Evolutionary conservation across 31 red algal species (phyloP), one percentile per base, ranked within the genome.

Genomic region (Odonthalia washingtoniensis): DNA sequence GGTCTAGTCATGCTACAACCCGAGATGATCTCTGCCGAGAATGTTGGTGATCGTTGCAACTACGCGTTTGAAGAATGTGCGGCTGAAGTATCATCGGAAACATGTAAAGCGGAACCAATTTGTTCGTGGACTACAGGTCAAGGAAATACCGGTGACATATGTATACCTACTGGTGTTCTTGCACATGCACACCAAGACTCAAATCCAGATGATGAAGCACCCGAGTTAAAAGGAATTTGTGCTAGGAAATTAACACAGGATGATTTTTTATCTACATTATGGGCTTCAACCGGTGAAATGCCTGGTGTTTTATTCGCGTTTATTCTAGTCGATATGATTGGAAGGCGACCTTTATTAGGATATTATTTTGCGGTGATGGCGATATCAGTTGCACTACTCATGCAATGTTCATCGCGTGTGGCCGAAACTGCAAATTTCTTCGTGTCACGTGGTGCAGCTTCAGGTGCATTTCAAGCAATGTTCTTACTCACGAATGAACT

Each of bases 401-500:
- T 93, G 37, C 37, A 12, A 18, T 93, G 85, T 32, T 53, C 83
- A 45, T 78, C 81, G 6, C 67, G 79, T 1, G 32, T 68, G 9
- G 69, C 73, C 6, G 90, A 93, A 75, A 84, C 90, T 2, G 9
- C 77, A 17, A 40, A 87, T 21, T 88, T 93, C 73, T 93, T 93
- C 33, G 43, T 87, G 2, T 82, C 75, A 24, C 90, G 90, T n/a
- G 85, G 79, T 28, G 73, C 83, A 1, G 79, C 76, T 41, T 74
- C 77, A 37, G 82, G 83, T 1, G 72, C 75, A 2, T 93, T 93
- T 79, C 90, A 93, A 73, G 76, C 72, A 14, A 84, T 86, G 27
- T 93, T 87, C 30, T 18, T 88, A 28, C 81, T 80, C 72, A 93
- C 90, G 12, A 87, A 87, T 35, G 90, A 93, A 46, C 53, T 93